A percentile compares a stretch with the other conserved stretches of the same genome.
Evolutionary conservation across 345 rosid species (phyloP).

Genomic region (Sisymbrium irio): DNA sequence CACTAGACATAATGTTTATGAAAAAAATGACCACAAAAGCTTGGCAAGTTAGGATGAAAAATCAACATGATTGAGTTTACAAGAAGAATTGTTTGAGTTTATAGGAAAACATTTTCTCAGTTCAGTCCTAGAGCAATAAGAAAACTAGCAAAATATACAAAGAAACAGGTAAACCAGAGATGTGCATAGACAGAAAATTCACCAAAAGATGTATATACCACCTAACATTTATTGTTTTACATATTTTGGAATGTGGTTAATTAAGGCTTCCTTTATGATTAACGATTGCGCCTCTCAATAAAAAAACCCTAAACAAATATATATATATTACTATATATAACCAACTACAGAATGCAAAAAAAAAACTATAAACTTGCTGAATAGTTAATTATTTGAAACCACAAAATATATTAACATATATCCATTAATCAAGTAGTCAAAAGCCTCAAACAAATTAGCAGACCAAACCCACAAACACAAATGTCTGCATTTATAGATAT

Average conservation of each 20-base stretch:
- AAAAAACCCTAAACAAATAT: neutral
- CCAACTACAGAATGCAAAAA: neutral
- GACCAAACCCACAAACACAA: constrained; percentile 6
- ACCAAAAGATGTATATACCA: neutral
- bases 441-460: constrained; percentile 11
- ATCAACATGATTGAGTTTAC: neutral
- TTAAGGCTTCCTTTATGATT: neutral
- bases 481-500: constrained; percentile 2
- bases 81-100: neutral
- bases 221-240: neutral
- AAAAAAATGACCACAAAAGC: neutral
- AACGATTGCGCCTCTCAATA: neutral
- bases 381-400: neutral
- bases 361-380: neutral
- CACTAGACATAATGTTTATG: neutral
- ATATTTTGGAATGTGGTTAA: neutral
- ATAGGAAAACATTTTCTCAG: neutral
- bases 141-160: neutral
- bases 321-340: neutral
- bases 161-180: neutral
- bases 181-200: neutral
- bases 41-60: neutral
- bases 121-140: neutral
- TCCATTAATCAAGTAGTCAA: constrained; percentile 11
- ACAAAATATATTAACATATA: neutral